A percentile compares a stretch with the other conserved stretches of the same genome.
Conservation (phyloP, 305 asterid species). For the Rubia peregrina region DNA sequence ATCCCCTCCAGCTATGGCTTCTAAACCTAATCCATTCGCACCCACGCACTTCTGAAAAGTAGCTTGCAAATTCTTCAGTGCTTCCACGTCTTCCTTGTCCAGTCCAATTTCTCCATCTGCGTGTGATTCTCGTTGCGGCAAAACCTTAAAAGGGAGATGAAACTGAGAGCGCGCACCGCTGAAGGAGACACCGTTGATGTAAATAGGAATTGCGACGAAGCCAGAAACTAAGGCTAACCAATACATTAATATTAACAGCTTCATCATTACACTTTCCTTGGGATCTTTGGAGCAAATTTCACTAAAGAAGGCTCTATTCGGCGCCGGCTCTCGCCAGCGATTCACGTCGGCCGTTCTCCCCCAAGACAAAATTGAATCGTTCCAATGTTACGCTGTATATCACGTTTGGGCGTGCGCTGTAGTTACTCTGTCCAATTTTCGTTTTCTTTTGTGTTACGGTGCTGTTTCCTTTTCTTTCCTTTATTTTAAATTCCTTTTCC, state of each 20-base stretch:
- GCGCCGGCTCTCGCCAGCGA: too few relatives aligned
- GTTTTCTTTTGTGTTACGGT: too few relatives aligned
- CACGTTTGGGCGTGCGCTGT: too few relatives aligned
- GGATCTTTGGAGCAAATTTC: background rate
- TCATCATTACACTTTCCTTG: constrained; percentile 51
- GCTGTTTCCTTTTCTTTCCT: too few relatives aligned
- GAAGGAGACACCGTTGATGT: constrained; percentile 54
- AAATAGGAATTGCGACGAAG: constrained; percentile 57
- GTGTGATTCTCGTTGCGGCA: background rate
- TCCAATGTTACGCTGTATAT: too few relatives aligned
- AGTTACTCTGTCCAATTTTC: too few relatives aligned
- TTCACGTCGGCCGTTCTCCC: too few relatives aligned
- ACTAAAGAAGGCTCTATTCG: too few relatives aligned
- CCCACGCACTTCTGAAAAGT: constrained; percentile 80
- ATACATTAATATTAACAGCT: constrained; percentile 55
- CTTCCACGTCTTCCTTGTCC: constrained; percentile 55
- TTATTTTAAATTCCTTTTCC: too few relatives aligned
- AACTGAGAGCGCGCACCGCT: constrained; percentile 26
- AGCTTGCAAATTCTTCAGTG: constrained; percentile 49
- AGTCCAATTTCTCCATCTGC: constrained; percentile 41
- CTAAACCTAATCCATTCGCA: constrained; percentile 92
- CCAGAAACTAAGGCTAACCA: constrained; percentile 67
- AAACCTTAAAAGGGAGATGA: background rate
- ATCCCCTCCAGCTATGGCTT: constrained; percentile 59
- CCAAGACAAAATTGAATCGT: too few relatives aligned